Percentiles rank a stretch among this genome's conserved stretches.
These are phyloP conservation scores for Glaciozyma antarctica DNA, from an alignment of 768 basidiomycete species.

Conservation along the genomic window DNA sequence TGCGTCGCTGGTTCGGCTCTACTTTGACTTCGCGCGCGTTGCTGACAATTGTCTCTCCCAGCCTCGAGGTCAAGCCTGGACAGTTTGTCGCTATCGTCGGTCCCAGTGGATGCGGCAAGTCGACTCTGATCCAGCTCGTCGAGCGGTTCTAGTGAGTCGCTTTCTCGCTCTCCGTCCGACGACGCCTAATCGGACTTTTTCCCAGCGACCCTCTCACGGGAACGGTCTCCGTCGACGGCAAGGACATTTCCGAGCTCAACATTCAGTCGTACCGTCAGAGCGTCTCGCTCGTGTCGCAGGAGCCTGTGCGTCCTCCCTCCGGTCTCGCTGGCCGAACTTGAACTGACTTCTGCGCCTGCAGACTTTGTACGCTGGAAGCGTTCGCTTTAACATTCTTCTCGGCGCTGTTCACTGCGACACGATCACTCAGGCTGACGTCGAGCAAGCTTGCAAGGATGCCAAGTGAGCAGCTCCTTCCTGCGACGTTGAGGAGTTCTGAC, in stretches of 20 bases:
- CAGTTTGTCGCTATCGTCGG: slow-evolving; percentile 43
- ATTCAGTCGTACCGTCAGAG: slow-evolving; percentile 41
- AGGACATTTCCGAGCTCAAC: slow-evolving; percentile 42
- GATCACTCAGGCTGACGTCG: slow-evolving; percentile 43
- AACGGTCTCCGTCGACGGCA: slow-evolving; percentile 41
- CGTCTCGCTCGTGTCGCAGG: slow-evolving; percentile 45
- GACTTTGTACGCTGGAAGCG: slow-evolving; percentile 43
- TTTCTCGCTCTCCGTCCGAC: neutral
- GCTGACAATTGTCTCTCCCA: neutral
- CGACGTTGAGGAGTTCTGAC: neutral
- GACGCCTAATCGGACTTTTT: slow-evolving; percentile 14
- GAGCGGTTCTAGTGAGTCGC: slow-evolving; percentile 34
- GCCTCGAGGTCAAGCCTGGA: slow-evolving; percentile 40
- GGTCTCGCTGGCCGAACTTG: neutral
- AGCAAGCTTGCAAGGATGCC: slow-evolving; percentile 42
- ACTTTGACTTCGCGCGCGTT: slow-evolving; percentile 35
- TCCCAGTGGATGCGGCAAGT: slow-evolving; percentile 43
- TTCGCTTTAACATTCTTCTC: slow-evolving; percentile 44
- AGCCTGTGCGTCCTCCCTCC: slow-evolving; percentile 34
- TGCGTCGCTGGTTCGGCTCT: slow-evolving; percentile 35
- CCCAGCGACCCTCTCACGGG: slow-evolving; percentile 41
- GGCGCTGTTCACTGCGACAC: slow-evolving; percentile 42
- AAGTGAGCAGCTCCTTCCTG: slow-evolving; percentile 20
- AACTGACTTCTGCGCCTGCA: slow-evolving; percentile 6
- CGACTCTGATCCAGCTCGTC: slow-evolving; percentile 42